These are phyloP conservation scores for Pichiaceae sp. DNA, from an alignment of 1,139 yeast species.

Conservation along the genomic window DNA sequence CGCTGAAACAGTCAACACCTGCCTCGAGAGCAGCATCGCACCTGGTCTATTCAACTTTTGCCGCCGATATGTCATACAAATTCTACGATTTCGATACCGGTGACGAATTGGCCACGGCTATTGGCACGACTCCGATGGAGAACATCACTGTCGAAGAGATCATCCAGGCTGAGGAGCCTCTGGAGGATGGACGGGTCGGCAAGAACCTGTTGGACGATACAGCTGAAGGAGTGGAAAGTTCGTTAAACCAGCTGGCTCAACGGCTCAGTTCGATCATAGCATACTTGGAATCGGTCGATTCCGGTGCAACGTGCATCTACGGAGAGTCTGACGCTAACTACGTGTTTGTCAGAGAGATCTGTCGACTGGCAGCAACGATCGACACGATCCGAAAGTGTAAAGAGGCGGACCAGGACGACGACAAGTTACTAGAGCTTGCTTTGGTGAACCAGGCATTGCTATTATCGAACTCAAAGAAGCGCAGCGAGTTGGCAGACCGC, in stretches of 20 bases:
- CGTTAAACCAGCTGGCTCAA: conserved; percentile 3
- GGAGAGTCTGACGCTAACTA: conserved; percentile 1
- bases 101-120: not conserved
- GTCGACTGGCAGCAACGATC: not conserved
- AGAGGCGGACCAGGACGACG: not conserved
- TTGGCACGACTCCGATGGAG: conserved; percentile 1
- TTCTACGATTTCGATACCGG: not conserved
- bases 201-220: conserved; percentile 1
- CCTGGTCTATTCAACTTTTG: conserved; percentile 1
- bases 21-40: too few species aligned
- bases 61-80: not conserved
- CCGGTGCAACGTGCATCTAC: conserved; percentile 3
- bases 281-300: conserved; percentile 5
- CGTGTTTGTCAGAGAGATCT: not conserved
- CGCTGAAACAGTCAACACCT: too few species aligned
- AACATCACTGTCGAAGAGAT: conserved; percentile 1
- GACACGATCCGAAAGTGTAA: not conserved
- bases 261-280: conserved; percentile 5
- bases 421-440: conserved; percentile 4
- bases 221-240: not conserved
- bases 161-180: not conserved
- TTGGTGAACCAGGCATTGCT: conserved; percentile 7
- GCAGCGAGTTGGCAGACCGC: not conserved
- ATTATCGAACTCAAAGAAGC: conserved; percentile 6
- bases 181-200: not conserved